Evolutionary conservation across 768 basidiomycete genomes (phyloP).

Genomic region (Rhodotorula taiwanensis): DNA sequence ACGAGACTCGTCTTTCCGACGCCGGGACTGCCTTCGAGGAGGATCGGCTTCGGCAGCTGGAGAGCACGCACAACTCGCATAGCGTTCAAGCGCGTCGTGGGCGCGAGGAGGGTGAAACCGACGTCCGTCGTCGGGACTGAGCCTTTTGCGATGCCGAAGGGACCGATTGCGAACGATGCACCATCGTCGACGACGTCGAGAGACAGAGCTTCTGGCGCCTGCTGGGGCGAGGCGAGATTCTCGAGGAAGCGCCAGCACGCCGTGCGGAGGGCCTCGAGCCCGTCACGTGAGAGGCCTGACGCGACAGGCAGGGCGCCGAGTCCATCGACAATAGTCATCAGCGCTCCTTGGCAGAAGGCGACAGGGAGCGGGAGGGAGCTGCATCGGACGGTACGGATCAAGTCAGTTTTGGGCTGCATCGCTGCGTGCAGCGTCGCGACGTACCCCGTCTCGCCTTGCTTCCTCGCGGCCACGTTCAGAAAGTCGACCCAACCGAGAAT

Average conservation of each 20-base stretch:
- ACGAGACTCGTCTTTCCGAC: slow-evolving; percentile 96
- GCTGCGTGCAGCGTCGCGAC: background rate
- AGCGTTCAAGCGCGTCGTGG: slow-evolving; percentile 80
- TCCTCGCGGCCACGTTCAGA: slow-evolving; percentile 50
- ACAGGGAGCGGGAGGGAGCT: slow-evolving; percentile 20
- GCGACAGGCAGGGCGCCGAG: slow-evolving; percentile 45
- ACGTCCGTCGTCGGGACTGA: slow-evolving; percentile 45
- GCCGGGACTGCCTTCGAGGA: slow-evolving; percentile 94
- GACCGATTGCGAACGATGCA: slow-evolving; percentile 56
- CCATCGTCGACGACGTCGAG: slow-evolving; percentile 36
- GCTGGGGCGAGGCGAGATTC: slow-evolving; percentile 41
- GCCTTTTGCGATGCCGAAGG: slow-evolving; percentile 66
- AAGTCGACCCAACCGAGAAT: slow-evolving; percentile 93
- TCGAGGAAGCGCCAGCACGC: slow-evolving; percentile 53
- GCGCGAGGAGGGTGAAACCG: slow-evolving; percentile 73
- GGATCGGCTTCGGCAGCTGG: slow-evolving; percentile 80
- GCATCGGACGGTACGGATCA: background rate
- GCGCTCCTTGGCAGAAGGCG: slow-evolving; percentile 61
- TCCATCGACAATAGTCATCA: slow-evolving; percentile 82
- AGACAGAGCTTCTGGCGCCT: slow-evolving; percentile 48
- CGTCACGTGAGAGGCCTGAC: slow-evolving; percentile 52
- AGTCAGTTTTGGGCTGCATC: too few relatives aligned
- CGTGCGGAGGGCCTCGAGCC: slow-evolving; percentile 52
- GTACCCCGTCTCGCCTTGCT: slow-evolving; percentile 5
- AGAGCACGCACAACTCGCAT: slow-evolving; percentile 82